Conservation (phyloP, 129 eudicot species). For the Escallonia rubra region DNA sequence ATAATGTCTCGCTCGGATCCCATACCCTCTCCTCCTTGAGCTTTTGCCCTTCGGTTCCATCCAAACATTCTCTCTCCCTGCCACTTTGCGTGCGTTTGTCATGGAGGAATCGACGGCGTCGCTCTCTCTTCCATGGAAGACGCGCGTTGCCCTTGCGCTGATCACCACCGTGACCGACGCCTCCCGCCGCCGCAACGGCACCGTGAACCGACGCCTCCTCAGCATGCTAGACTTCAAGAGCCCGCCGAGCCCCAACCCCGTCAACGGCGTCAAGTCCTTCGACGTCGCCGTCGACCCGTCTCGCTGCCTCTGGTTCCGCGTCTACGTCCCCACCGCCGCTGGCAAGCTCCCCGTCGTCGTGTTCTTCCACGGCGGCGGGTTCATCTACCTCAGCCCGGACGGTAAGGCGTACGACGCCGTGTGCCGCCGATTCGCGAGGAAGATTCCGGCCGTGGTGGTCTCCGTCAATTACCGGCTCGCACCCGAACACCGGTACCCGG, state of each 20-base stretch:
- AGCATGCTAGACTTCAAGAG: not conserved
- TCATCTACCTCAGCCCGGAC: slow-evolving; percentile 10
- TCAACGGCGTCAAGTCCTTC: slow-evolving; percentile 8
- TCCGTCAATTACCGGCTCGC: slow-evolving; percentile 34
- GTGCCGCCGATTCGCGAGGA: slow-evolving; percentile 19
- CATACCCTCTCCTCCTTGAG: too few species aligned
- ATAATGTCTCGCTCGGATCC: too few species aligned
- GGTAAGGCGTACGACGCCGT: slow-evolving; percentile 10
- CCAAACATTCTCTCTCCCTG: too few species aligned
- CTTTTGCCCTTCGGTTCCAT: too few species aligned
- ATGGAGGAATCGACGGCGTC: too few species aligned
- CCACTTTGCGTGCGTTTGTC: too few species aligned
- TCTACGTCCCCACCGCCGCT: slow-evolving; percentile 15
- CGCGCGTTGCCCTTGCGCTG: not conserved
- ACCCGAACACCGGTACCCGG: slow-evolving; percentile 27
- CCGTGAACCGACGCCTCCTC: slow-evolving; percentile 26
- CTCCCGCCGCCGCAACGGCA: slow-evolving; percentile 10
- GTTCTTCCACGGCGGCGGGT: slow-evolving; percentile 41
- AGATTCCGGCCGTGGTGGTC: slow-evolving; percentile 22
- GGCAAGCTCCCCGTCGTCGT: slow-evolving; percentile 20
- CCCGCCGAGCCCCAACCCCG: slow-evolving; percentile 19
- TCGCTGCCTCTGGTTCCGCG: slow-evolving; percentile 20
- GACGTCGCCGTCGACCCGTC: slow-evolving; percentile 19
- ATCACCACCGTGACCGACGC: slow-evolving; percentile 5
- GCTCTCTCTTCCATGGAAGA: slow-evolving; percentile 7